phyloP scores from a whole-genome alignment of 163 green algal genomes.

The Scenedesmus sp. region DNA sequence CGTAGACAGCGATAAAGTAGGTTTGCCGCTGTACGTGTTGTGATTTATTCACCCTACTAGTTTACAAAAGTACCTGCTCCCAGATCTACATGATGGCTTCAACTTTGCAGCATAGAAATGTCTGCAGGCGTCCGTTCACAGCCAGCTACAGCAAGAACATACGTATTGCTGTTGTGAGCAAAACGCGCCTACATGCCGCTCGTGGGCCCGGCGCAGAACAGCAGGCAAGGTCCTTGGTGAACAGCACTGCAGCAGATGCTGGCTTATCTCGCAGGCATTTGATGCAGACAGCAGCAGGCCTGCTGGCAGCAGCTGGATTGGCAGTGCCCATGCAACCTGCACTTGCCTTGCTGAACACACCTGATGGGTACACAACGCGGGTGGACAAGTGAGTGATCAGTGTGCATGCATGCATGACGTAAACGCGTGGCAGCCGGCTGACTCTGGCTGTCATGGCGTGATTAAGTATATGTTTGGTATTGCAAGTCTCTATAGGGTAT shows the following conservation, averaged over 20 bases:
- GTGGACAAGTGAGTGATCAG: constrained; percentile 36
- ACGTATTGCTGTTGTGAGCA: background rate
- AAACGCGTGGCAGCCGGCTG: background rate
- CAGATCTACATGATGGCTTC: background rate
- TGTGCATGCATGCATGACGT: background rate
- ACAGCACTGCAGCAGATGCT: constrained; percentile 10
- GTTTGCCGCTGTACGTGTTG: background rate
- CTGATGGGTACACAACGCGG: constrained; percentile 25
- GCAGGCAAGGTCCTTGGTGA: background rate
- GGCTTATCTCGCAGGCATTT: constrained; percentile 27
- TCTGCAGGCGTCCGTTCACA: constrained; percentile 8
- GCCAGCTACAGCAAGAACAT: background rate
- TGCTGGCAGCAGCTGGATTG: constrained; percentile 26
- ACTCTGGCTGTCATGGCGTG: background rate
- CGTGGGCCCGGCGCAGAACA: background rate
- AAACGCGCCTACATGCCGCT: background rate
- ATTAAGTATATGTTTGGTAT: background rate
- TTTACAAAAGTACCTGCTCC: background rate
- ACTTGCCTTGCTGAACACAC: background rate
- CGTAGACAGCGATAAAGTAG: background rate
- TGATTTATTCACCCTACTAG: background rate
- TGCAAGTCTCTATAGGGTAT: background rate
- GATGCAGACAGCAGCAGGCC: background rate
- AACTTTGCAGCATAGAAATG: background rate
- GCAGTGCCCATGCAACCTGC: background rate